A percentile compares a stretch with the other conserved stretches of the same genome.
These are phyloP conservation scores for Populus hybrid DNA, from an alignment of 441 rosid genomes.

Conservation along the genomic window DNA sequence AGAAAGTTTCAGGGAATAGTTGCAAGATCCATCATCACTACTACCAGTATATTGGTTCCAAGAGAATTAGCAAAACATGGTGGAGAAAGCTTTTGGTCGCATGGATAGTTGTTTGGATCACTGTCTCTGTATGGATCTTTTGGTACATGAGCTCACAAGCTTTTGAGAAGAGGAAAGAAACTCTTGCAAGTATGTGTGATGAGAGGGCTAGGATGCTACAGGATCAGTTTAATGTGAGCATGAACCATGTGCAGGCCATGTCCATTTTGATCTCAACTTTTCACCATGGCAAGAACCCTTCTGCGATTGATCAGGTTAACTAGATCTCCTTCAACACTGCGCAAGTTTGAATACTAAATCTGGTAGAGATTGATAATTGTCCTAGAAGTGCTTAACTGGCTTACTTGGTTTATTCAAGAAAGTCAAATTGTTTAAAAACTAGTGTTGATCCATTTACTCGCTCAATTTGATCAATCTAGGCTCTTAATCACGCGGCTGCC, in stretches of 20 bases:
- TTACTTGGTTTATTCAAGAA: not conserved
- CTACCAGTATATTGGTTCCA: conserved; percentile 57
- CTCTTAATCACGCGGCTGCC: not conserved
- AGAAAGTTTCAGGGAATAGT: conserved; percentile 37
- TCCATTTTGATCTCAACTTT: conserved; percentile 87
- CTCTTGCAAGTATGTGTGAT: conserved; percentile 81
- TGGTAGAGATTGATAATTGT: conserved; percentile 12
- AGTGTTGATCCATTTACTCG: not conserved
- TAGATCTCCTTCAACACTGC: conserved; percentile 22
- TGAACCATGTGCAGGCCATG: conserved; percentile 96
- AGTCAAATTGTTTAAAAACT: not conserved
- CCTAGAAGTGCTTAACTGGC: conserved; percentile 8
- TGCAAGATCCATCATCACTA: conserved; percentile 55
- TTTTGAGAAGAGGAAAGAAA: conserved; percentile 72
- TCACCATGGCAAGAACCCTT: conserved; percentile 80
- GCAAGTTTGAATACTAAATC: not conserved
- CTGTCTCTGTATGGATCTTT: conserved; percentile 47
- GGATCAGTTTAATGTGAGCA: conserved; percentile 94
- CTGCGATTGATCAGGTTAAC: conserved; percentile 91
- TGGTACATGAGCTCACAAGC: conserved; percentile 67
- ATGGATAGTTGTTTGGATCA: conserved; percentile 60
- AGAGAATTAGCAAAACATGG: conserved; percentile 50
- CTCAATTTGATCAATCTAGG: conserved; percentile 6
- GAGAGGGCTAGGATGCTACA: conserved; percentile 95
- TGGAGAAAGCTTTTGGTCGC: conserved; percentile 56